A percentile compares a stretch with the other conserved stretches of the same genome.
Evolutionary conservation across 176 grass and related monocot genomes (phyloP).

Genomic region (Cenchrus fungigraminus): DNA sequence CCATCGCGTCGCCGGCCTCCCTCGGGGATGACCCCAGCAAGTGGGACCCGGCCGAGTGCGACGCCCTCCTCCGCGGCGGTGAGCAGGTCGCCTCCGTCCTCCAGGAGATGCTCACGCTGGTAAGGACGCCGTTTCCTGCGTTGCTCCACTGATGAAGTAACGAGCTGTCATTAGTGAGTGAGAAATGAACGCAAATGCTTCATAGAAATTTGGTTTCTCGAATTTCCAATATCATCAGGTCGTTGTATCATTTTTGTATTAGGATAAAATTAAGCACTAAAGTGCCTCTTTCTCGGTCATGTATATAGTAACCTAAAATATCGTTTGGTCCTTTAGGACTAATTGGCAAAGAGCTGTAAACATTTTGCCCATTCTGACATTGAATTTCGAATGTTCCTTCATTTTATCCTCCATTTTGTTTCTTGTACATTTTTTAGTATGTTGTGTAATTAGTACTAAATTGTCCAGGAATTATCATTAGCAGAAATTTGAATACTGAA

Average conservation of each 20-base stretch:
- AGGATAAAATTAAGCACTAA: no score
- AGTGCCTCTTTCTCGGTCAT: not conserved
- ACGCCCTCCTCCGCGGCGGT: conserved; percentile 84
- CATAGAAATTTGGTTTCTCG: not conserved
- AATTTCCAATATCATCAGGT: not conserved
- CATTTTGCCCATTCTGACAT: no score
- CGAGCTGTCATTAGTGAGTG: not conserved
- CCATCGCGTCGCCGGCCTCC: conserved; percentile 44
- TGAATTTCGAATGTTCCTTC: no score
- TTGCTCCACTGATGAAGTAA: not conserved
- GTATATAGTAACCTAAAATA: not conserved
- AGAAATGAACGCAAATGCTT: not conserved
- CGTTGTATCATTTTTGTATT: not conserved
- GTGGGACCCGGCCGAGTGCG: conserved; percentile 65
- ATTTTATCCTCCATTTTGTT: no score
- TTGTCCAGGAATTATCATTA: not conserved
- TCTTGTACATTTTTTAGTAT: not conserved
- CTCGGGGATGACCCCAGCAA: conserved; percentile 48
- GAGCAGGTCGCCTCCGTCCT: conserved; percentile 95
- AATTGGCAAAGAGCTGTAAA: no score
- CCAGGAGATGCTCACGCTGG: conserved; percentile 92
- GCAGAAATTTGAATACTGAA: conserved; percentile 10
- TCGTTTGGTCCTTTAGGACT: no score
- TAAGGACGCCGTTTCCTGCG: conserved; percentile 13
- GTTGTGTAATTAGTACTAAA: not conserved